Conservation (phyloP, 306 rosid genomes). For the Acacia melanoxylon region DNA sequence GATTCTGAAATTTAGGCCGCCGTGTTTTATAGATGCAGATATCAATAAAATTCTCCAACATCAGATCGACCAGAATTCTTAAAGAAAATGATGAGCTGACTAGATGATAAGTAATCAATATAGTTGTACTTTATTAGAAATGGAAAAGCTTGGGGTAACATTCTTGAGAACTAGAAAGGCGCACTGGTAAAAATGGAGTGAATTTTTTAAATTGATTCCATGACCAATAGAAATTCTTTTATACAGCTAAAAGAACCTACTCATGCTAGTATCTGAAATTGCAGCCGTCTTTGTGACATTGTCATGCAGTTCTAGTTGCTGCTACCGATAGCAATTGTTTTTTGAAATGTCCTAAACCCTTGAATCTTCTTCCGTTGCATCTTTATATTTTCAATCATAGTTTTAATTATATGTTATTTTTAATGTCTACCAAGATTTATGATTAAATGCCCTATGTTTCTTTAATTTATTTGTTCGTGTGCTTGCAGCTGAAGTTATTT, state of each 20-base stretch:
- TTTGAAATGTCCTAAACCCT: not conserved
- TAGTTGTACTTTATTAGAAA: not conserved
- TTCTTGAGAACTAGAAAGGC: slow-evolving; percentile 20
- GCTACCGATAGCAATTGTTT: not conserved
- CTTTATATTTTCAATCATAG: not conserved
- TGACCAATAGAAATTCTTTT: slow-evolving; percentile 15
- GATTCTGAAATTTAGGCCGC: not conserved
- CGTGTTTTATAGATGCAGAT: not conserved
- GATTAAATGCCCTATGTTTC: not conserved
- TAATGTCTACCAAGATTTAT: slow-evolving; percentile 13
- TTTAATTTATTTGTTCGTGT: slow-evolving; percentile 33
- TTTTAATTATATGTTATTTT: not conserved
- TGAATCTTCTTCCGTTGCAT: slow-evolving; percentile 16
- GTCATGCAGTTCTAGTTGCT: slow-evolving; percentile 17
- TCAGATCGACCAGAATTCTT: not conserved
- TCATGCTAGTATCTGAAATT: slow-evolving; percentile 24
- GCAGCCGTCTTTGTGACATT: slow-evolving; percentile 25
- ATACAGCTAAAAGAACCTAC: slow-evolving; percentile 19
- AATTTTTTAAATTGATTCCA: slow-evolving; percentile 13
- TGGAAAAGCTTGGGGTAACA: not conserved
- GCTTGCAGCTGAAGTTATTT: slow-evolving; percentile 85
- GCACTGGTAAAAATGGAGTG: not conserved
- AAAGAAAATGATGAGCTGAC: not conserved
- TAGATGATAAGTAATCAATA: not conserved
- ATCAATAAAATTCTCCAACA: not conserved